These are phyloP conservation scores for Striga hermonthica DNA, from an alignment of 305 asterid species.

Conservation along the genomic window DNA sequence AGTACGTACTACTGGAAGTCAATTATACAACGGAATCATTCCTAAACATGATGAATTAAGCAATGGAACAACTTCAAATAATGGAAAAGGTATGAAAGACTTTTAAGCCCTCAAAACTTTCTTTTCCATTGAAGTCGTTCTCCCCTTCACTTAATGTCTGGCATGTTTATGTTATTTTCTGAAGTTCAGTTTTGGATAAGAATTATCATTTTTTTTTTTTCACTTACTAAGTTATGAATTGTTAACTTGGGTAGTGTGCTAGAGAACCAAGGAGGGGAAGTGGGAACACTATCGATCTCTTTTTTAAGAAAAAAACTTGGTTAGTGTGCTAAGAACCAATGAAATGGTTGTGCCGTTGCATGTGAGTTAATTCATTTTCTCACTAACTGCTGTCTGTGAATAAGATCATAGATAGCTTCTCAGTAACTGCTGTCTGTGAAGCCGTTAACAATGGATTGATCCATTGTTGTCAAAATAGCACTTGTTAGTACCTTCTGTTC, in stretches of 20 bases:
- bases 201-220: conserved; percentile 13
- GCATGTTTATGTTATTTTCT: conserved; percentile 15
- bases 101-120: too few species aligned
- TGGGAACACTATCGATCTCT: too few species aligned
- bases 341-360: conserved; percentile 5
- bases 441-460: conserved; percentile 14
- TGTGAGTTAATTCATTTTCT: too few species aligned
- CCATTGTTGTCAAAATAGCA: conserved; percentile 6
- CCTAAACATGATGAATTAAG: conserved; percentile 56
- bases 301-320: too few species aligned
- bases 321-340: conserved; percentile 16
- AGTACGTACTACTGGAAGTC: conserved; percentile 55
- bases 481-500: too few species aligned
- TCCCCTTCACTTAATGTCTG: not conserved
- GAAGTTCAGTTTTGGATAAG: conserved; percentile 22
- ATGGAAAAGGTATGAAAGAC: conserved; percentile 58
- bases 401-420: conserved; percentile 5
- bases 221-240: too few species aligned
- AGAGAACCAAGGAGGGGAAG: too few species aligned
- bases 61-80: conserved; percentile 53
- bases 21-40: conserved; percentile 46
- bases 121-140: conserved; percentile 26
- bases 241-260: too few species aligned
- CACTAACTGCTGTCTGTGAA: not conserved
- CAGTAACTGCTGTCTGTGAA: conserved; percentile 17